Base-by-base conservation (phyloP, 1,284 basidiomycete species). In the Tilletiopsis washingtonensis region DNA sequence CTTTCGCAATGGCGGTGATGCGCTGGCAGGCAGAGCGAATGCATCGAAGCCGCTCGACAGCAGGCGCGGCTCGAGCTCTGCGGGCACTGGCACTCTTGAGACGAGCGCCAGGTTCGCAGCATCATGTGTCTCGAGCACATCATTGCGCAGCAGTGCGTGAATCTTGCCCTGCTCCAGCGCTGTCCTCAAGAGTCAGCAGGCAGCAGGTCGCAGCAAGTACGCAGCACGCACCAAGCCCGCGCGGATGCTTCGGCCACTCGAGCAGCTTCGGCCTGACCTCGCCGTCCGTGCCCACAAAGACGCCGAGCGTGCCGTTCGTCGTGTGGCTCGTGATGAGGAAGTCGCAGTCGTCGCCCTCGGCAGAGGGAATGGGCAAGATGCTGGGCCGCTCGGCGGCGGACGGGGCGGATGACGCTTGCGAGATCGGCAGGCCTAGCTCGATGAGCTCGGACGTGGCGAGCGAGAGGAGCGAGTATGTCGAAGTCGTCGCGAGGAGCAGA, bases 311-410 rank as follows among this genome's bases (percentile, higher is more conserved):
- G 43, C 59, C 53, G 20, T 53, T 44, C 17, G 61, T 58, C 12
- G 61, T 62, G 53, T 72, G 68, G 25, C 62, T 64, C 1, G 69
- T 72, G 56, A 72, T 58, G 4, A 72, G 56, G 26, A 71, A 72
- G 29, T 64, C 65, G 54, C 61, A 62, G 27, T 47, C 21, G 25
- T 24, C 24, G 11, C 19, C 3, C 44, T 15, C 20, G 34, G 19
- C 9, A 0, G 53, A 37, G 12, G 57, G 53, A 3, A 72, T 43
- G 4, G 64, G 53, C 40, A 68, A 53, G 44, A 72, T 71, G 26
- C 59, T 65, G 2, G 69, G 69, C 27, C 65, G 53, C 2, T 61
- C 62, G 23, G 56, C 54, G 1, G 69, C 68, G 1, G 68, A 67
- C 7, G 64, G 62, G 0, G 61, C 57, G 20, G 61, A 56, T 40